phyloP scores from a whole-genome alignment of 257 asterid genomes.

The Knoxia roxburghii region DNA sequence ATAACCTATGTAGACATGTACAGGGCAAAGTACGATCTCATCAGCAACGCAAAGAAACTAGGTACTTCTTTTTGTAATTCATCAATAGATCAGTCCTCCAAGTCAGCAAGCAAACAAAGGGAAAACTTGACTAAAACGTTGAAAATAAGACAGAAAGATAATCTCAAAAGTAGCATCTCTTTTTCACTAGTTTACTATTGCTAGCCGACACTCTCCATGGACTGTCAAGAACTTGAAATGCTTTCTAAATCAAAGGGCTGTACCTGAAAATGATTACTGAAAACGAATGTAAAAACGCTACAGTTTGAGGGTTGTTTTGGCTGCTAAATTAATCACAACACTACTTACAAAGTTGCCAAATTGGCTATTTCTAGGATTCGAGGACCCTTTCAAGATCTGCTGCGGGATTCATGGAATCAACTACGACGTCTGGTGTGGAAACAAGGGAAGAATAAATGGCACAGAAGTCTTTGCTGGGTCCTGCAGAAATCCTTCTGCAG shows the following conservation, averaged over 20 bases:
- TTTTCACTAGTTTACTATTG: neutral
- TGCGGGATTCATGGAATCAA: slow-evolving; percentile 59
- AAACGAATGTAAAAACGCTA: neutral
- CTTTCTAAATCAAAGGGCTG: too few relatives aligned
- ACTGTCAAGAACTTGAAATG: too few relatives aligned
- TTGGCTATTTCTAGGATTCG: slow-evolving; percentile 45
- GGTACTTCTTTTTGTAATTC: neutral
- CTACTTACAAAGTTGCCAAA: neutral
- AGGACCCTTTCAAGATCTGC: slow-evolving; percentile 44
- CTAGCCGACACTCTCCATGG: neutral
- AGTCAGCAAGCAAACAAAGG: neutral
- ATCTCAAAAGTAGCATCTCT: neutral
- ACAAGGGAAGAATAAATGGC: slow-evolving; percentile 48
- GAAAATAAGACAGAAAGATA: neutral
- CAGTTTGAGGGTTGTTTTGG: neutral
- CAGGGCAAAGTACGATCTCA: slow-evolving; percentile 55
- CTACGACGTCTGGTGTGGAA: slow-evolving; percentile 61
- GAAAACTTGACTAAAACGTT: too few relatives aligned
- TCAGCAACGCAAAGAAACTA: slow-evolving; percentile 36
- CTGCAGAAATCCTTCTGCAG: slow-evolving; percentile 42
- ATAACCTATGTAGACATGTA: slow-evolving; percentile 62
- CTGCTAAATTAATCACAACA: neutral
- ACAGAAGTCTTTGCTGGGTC: slow-evolving; percentile 50
- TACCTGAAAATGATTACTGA: neutral
- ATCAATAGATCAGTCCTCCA: neutral